Evolutionary conservation across 768 basidiomycete species (phyloP).

Genomic region (Obba rivulosa): DNA sequence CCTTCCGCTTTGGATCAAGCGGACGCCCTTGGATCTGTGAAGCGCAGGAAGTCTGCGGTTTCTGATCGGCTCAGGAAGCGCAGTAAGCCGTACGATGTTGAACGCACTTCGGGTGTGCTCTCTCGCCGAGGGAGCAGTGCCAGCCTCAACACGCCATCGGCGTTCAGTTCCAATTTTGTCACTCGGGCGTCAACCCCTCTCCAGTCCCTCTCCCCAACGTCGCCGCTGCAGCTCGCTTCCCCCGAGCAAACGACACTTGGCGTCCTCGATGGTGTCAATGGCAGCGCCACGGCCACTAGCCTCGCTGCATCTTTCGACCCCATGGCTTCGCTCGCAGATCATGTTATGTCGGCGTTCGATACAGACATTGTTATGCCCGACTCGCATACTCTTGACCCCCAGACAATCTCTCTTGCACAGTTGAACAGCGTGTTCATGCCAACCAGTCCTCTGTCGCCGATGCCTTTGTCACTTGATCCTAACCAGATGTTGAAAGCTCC

Average conservation of each 20-base stretch:
- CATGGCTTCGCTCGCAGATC: slow-evolving; percentile 1
- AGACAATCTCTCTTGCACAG: slow-evolving; percentile 4
- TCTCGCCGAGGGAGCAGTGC: slow-evolving; percentile 25
- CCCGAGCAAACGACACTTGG: slow-evolving; percentile 5
- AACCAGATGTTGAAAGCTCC: slow-evolving; percentile 1
- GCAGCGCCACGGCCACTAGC: slow-evolving; percentile 1
- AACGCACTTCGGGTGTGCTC: slow-evolving; percentile 21
- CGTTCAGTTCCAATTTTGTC: slow-evolving; percentile 22
- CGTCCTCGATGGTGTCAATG: slow-evolving; percentile 6
- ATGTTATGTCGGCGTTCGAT: slow-evolving; percentile 6
- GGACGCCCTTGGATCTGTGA: slow-evolving; percentile 34
- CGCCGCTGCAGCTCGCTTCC: not conserved
- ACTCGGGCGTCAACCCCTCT: slow-evolving; percentile 28
- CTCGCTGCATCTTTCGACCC: slow-evolving; percentile 6
- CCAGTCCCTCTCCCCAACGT: slow-evolving; percentile 8
- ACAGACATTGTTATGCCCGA: slow-evolving; percentile 19
- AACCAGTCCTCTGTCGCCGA: not conserved
- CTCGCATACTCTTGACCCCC: slow-evolving; percentile 6
- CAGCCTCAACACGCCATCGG: slow-evolving; percentile 24
- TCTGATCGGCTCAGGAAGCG: slow-evolving; percentile 44
- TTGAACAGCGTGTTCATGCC: slow-evolving; percentile 4
- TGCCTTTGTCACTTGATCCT: slow-evolving; percentile 4
- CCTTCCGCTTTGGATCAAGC: slow-evolving; percentile 4
- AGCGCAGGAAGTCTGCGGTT: slow-evolving; percentile 44
- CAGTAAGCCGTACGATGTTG: slow-evolving; percentile 63